Evolutionary conservation across 371 early-diverging fungal genomes (phyloP), one percentile per base, ranked within the genome.

Genomic region (Sporodiniella umbellata): DNA sequence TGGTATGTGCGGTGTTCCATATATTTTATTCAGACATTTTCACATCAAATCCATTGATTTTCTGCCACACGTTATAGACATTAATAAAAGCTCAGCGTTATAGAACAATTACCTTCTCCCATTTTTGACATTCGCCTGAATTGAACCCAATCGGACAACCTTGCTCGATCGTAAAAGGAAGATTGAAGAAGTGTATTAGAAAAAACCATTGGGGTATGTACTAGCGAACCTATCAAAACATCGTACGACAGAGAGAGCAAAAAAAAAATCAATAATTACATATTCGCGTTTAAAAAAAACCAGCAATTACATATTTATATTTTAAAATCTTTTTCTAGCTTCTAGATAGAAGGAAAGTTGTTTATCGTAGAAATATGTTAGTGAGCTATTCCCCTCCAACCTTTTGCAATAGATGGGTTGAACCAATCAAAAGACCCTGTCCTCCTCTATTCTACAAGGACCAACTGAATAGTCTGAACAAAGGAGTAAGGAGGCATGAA

Each of bases 81-180:
- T 35, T 35, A 35, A 35, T 35, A 17, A 23, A 23, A 42, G 23
- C 23, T 19, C 19, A 23, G 23, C 19, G 2, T 19, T 42, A 42
- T 42, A 42, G 42, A 19, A 23, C 7, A 23, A 6, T 42, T 42
- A 42, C 21, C 42, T 42, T 19, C 2, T 23, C 1, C 42, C 42
- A 42, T 42, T n/a, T 35, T 35, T 17, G 15, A 35, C 37, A 42
- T 42, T 42, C 42, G 42, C 42, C 42, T 42, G 42, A 42, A 42
- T 42, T 42, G 23, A 42, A 42, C 7, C 42, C 42, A 42, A 42
- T 42, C 23, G 22, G 21, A 42, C 42, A 42, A 23, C 42, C 6
- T 42, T 42, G 22, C 42, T 22, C 23, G 23, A n/a, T 42, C 23
- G 22, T 42, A 42, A 42, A 42, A 42, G 42, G 42, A 42, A 42